A percentile compares a stretch with the other conserved stretches of the same genome.
Evolutionary conservation across 441 rosid species (phyloP).

Genomic region (Euphorbia corollata): DNA sequence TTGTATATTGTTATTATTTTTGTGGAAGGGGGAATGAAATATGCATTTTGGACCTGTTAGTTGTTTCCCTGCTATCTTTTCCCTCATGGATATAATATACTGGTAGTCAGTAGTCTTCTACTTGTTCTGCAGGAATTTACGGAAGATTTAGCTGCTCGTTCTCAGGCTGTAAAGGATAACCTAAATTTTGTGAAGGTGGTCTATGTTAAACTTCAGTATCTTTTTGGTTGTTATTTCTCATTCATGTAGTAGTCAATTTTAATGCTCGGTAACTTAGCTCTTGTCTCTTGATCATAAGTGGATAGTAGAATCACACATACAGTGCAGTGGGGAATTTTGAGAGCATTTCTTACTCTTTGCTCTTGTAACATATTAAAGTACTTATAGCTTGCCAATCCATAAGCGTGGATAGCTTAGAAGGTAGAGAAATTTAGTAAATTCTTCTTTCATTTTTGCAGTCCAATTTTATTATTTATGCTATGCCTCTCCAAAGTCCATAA

Average conservation of each 20-base stretch:
- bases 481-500: not conserved
- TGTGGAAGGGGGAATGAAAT: not conserved
- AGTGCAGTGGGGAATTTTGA: not conserved
- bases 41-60: conserved; percentile 1
- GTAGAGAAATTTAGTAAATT: conserved; percentile 28
- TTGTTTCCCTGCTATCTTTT: conserved; percentile 2
- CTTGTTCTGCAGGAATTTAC: conserved; percentile 53
- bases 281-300: not conserved
- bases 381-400: conserved; percentile 83
- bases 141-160: conserved; percentile 71
- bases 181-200: conserved; percentile 55
- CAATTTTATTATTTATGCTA: not conserved
- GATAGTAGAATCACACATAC: not conserved
- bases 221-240: not conserved
- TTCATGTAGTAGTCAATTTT: not conserved
- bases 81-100: conserved; percentile 3
- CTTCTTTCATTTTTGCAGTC: not conserved
- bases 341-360: conserved; percentile 7
- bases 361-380: conserved; percentile 51
- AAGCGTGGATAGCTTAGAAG: conserved; percentile 40
- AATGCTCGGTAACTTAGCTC: not conserved
- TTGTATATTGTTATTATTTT: not conserved
- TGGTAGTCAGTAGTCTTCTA: no score
- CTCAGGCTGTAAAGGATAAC: conserved; percentile 56
- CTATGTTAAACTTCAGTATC: conserved; percentile 5